Evolutionary conservation across 2,329 filamentous ascomycete genomes (phyloP).

Genomic region (Cordyceps javanica): DNA sequence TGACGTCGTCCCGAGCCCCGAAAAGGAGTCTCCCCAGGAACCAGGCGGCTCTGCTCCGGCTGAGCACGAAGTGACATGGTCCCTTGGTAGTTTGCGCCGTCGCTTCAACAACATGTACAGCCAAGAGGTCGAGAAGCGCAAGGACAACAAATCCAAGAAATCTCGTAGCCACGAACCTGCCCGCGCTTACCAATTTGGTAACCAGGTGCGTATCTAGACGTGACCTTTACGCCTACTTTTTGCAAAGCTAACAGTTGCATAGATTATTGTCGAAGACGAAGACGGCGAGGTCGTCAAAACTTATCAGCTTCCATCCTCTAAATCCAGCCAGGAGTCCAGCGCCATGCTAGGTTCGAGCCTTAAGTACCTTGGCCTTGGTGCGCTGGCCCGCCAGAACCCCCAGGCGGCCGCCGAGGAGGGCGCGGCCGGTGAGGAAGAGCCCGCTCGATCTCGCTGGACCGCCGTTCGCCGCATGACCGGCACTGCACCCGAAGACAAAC

Average conservation of each 20-base stretch:
- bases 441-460: neutral
- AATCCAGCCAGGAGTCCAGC: conserved; percentile 35
- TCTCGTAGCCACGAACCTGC: conserved; percentile 62
- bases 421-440: conserved; percentile 25
- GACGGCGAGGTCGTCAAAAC: conserved; percentile 82
- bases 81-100: conserved; percentile 39
- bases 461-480: conserved; percentile 7
- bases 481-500: conserved; percentile 15
- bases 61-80: conserved; percentile 23
- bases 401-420: conserved; percentile 24
- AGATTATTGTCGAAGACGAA: conserved; percentile 83
- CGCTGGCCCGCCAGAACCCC: conserved; percentile 32
- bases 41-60: neutral
- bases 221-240: neutral
- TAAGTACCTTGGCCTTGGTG: conserved; percentile 49
- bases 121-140: conserved; percentile 57
- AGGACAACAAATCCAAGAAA: conserved; percentile 50
- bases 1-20: conserved; percentile 6
- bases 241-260: conserved; percentile 23
- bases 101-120: conserved; percentile 47
- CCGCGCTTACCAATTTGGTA: conserved; percentile 80
- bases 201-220: conserved; percentile 49
- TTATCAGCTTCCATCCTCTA: conserved; percentile 63
- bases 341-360: conserved; percentile 39
- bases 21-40: conserved; percentile 13